Evolutionary conservation across 202 grass and related monocot genomes (phyloP).

Genomic region (Panicum virgatum): DNA sequence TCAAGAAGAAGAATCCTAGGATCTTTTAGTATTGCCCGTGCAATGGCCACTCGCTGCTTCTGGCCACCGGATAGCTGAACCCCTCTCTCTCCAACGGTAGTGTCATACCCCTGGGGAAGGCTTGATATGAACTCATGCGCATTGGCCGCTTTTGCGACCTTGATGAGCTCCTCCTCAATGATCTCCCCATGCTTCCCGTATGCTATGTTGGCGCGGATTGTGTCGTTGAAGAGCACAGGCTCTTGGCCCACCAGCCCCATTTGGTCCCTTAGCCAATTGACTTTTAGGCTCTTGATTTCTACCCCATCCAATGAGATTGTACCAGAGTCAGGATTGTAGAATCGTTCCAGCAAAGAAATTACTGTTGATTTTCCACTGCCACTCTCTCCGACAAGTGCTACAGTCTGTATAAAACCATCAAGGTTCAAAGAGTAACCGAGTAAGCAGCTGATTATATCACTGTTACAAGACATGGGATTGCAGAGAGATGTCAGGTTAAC

Average conservation of each 20-base stretch:
- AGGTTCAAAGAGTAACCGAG: neutral
- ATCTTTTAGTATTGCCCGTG: conserved; percentile 60
- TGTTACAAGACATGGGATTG: neutral
- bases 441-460: neutral
- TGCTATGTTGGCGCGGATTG: conserved; percentile 84
- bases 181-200: conserved; percentile 71
- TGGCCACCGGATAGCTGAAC: conserved; percentile 63
- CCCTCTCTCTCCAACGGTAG: conserved; percentile 61
- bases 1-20: conserved; percentile 73
- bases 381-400: conserved; percentile 86
- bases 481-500: conserved; percentile 38
- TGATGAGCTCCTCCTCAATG: conserved; percentile 77
- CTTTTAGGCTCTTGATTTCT: conserved; percentile 63
- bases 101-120: conserved; percentile 74
- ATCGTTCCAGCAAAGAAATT: conserved; percentile 73
- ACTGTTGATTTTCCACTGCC: conserved; percentile 80
- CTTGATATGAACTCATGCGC: conserved; percentile 84
- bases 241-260: conserved; percentile 87
- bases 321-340: conserved; percentile 77
- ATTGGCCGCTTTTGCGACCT: conserved; percentile 62
- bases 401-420: conserved; percentile 44
- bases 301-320: conserved; percentile 61
- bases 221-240: conserved; percentile 80
- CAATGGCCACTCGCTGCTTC: conserved; percentile 64
- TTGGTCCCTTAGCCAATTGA: conserved; percentile 75